Evolutionary conservation across 2,329 filamentous ascomycete genomes (phyloP), one percentile per base, ranked within the genome.

Genomic region (Calonectria leucothoes): DNA sequence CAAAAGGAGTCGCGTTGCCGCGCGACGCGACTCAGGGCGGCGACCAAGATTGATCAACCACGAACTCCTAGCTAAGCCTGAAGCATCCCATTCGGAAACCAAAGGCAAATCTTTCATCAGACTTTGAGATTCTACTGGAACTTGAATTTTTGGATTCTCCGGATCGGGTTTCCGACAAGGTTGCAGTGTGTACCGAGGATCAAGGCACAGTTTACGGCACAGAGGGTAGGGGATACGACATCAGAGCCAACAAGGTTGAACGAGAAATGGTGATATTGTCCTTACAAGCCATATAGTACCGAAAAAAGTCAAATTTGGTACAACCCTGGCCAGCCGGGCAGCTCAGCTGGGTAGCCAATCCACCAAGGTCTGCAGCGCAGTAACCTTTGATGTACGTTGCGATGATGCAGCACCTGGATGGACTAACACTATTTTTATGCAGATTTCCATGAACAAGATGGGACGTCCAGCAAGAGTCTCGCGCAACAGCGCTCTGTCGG

Each of bases 401-500:
- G 11, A 15, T 45, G 29, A 37, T 42, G 8, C 25, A 45, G n/a
- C 23, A 6, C 23, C 7, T 20, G 39, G 14, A 37, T 52, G n/a
- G n/a, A n/a, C 45, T 52, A 55, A 55, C 15, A 17, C 23, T 27
- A 42, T 37, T 6, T 10, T n/a, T 23, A 6, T 57, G 14, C 20
- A 67, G 59, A 17, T 10, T 31, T 37, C 51, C 49, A 74, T 75
- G 42, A 65, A 67, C 42, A 68, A 59, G 7, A 72, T 72, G 70
- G 57, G 69, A 37, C 55, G 64, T 52, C 59, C 65, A 39, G 39
- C 73, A 42, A 77, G 78, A 35, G 66, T 68, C 35, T 74, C 78
- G 69, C 78, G 78, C 42, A 74, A 73, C 7, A 80, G 77, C 59
- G 78, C 78, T 37, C 25, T 61, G 20, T 71, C 64, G 27, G 77